phyloP scores from a whole-genome alignment of 305 asterid species.

The Solanum aculeatissimum region DNA sequence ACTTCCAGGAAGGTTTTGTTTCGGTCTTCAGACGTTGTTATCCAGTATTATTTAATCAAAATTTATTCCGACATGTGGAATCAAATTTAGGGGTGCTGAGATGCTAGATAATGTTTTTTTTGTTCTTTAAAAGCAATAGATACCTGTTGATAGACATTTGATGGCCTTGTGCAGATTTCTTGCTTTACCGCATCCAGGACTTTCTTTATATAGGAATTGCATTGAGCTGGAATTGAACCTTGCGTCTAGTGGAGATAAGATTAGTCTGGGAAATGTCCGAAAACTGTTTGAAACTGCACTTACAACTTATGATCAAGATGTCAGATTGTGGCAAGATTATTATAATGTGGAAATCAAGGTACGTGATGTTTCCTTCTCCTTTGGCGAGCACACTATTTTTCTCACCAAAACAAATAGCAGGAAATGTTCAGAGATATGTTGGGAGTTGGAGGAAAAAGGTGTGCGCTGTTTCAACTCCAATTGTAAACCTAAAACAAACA shows the following conservation, averaged over 20 bases:
- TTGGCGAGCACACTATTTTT: not conserved
- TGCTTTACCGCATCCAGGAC: conserved; percentile 81
- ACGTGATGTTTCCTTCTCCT: not conserved
- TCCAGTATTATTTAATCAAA: not conserved
- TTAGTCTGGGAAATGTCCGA: conserved; percentile 49
- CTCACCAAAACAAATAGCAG: not conserved
- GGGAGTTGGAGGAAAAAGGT: not conserved
- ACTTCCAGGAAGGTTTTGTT: not conserved
- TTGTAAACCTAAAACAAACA: not conserved
- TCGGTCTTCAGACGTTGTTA: not conserved
- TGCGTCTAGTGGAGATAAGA: conserved; percentile 50
- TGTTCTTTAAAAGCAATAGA: not conserved
- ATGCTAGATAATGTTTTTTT: not conserved
- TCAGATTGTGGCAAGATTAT: conserved; percentile 68
- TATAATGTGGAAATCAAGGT: conserved; percentile 79
- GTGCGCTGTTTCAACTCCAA: not conserved
- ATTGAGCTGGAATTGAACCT: conserved; percentile 69
- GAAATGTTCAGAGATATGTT: not conserved
- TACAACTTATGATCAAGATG: conserved; percentile 57
- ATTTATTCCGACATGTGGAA: not conserved
- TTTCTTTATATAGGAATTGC: conserved; percentile 43
- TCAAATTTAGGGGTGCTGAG: not conserved
- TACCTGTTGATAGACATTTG: not conserved
- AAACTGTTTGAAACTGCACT: conserved; percentile 74
- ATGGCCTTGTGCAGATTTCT: conserved; percentile 46